Conservation (phyloP, 768 basidiomycete species). For the Hirschioporus abietinus region DNA sequence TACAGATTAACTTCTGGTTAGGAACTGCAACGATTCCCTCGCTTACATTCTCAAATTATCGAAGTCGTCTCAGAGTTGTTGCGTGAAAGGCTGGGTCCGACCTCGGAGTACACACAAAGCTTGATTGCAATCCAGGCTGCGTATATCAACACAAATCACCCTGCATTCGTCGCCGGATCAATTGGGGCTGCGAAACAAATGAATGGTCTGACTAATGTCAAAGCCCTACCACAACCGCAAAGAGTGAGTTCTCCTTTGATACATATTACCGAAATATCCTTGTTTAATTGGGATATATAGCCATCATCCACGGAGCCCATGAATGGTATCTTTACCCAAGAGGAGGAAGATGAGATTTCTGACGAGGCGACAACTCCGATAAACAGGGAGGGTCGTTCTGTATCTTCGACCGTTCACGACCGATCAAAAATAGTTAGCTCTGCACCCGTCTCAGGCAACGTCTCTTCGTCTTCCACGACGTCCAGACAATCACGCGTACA, state of each 20-base stretch:
- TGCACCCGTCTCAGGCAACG: constrained; percentile 22
- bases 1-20: constrained; percentile 25
- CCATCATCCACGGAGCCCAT: constrained; percentile 59
- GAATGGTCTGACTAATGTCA: constrained; percentile 9
- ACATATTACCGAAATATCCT: not conserved
- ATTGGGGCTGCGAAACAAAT: constrained; percentile 46
- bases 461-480: constrained; percentile 8
- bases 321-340: constrained; percentile 42
- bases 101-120: constrained; percentile 93
- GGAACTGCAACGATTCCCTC: constrained; percentile 96
- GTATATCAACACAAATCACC: constrained; percentile 99
- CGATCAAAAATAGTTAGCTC: constrained; percentile 50
- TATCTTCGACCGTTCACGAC: constrained; percentile 74
- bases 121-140: constrained; percentile 96
- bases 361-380: constrained; percentile 47
- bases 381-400: constrained; percentile 62
- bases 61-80: constrained; percentile 97
- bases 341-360: constrained; percentile 63
- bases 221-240: not conserved
- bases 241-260: not conserved
- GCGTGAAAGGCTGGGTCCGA: constrained; percentile 91
- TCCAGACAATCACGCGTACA: constrained; percentile 16
- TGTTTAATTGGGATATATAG: constrained; percentile 29
- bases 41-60: constrained; percentile 86
- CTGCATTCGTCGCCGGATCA: constrained; percentile 83